Evolutionary conservation across 2,329 filamentous ascomycete species (phyloP).

Genomic region (Nemania sp.): DNA sequence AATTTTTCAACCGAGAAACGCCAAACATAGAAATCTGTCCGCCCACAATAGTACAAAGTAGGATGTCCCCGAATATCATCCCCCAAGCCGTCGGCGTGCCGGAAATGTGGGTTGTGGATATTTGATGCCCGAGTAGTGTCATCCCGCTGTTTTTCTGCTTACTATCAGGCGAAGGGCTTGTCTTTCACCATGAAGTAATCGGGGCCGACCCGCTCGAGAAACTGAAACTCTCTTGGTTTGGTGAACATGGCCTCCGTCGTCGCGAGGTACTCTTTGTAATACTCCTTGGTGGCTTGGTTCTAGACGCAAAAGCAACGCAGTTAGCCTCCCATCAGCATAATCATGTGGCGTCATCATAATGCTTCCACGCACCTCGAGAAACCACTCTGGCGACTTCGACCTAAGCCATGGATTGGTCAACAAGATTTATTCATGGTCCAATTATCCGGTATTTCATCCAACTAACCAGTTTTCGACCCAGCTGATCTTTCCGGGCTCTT

Average conservation of each 20-base stretch:
- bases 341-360: background rate
- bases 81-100: background rate
- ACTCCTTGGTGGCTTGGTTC: constrained; percentile 46
- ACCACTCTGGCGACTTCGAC: constrained; percentile 39
- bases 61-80: constrained; percentile 16
- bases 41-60: constrained; percentile 5
- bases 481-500: constrained; percentile 44
- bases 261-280: constrained; percentile 48
- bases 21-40: constrained; percentile 4
- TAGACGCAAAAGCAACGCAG: constrained; percentile 18
- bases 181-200: constrained; percentile 35
- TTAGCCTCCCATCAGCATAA: constrained; percentile 5
- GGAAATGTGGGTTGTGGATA: background rate
- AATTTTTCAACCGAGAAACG: constrained; percentile 1
- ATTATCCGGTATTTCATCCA: background rate
- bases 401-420: constrained; percentile 10
- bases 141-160: background rate
- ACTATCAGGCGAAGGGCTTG: constrained; percentile 16
- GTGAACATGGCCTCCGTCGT: constrained; percentile 46
- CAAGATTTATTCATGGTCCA: background rate
- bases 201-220: constrained; percentile 35
- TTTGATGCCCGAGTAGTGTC: background rate
- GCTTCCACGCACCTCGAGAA: constrained; percentile 29
- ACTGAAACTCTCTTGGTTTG: constrained; percentile 44
- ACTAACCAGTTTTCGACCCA: constrained; percentile 49